Percentiles rank a stretch among this genome's conserved stretches.
Conservation (phyloP, 2,329 filamentous ascomycete species). For the Aspergillus thermomutatus region DNA sequence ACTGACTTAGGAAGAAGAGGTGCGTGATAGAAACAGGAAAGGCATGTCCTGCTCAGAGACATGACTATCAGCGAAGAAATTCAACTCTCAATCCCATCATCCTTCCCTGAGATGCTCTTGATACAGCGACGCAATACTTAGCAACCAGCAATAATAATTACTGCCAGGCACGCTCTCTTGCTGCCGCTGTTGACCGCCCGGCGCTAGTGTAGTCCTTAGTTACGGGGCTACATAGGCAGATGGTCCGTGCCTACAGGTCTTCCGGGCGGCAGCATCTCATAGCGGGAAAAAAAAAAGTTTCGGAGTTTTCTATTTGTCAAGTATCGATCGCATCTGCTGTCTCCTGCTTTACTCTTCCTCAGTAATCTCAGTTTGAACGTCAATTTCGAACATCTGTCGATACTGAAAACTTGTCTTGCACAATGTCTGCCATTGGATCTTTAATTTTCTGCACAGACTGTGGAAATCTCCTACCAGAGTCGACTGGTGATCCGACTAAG, state of each 20-base stretch:
- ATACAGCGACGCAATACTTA: conserved; percentile 1
- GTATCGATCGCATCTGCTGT: neutral
- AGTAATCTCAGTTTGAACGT: neutral
- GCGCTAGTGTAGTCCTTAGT: conserved; percentile 18
- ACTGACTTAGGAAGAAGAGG: conserved; percentile 20
- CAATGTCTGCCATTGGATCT: conserved; percentile 80
- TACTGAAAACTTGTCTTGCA: neutral
- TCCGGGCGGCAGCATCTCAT: neutral
- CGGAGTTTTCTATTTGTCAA: no score
- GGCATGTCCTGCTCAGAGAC: conserved; percentile 30
- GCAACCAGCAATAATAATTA: conserved; percentile 19
- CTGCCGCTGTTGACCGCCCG: conserved; percentile 25
- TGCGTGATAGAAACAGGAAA: conserved; percentile 17
- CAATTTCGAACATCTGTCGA: neutral
- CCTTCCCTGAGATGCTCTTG: conserved; percentile 5
- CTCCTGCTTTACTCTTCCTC: neutral
- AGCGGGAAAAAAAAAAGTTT: neutral
- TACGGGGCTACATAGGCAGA: conserved; percentile 6
- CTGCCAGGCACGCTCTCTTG: conserved; percentile 24
- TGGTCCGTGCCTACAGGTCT: conserved; percentile 5
- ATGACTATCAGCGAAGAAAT: conserved; percentile 28
- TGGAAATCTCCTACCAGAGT: conserved; percentile 81
- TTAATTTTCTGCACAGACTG: conserved; percentile 91
- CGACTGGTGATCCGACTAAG: conserved; percentile 71
- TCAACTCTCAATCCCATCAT: conserved; percentile 12